Evolutionary conservation across 805 yeast species (phyloP), one percentile per base, ranked within the genome.

Genomic region (Grigorovia humatica): DNA sequence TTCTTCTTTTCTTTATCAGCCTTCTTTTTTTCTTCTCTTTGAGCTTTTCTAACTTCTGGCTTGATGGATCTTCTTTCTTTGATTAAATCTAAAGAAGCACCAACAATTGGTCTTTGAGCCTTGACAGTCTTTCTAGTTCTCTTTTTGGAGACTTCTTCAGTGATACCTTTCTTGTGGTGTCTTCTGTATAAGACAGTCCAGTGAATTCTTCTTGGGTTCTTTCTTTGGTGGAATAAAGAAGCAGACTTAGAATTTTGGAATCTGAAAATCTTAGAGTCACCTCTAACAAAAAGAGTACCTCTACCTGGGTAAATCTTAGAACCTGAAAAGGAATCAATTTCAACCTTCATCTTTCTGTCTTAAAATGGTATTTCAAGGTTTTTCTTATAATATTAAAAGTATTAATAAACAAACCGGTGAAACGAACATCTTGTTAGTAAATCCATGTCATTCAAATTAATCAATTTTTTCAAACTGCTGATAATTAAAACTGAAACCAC

Each of bases 301-400:
- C 97, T 88, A 80, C 99, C 99, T 82, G 99, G 99, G 95, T 91
- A 93, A 83, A 93, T 91, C 81, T 91, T 93, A 72, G 91, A 78
- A 77, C 99, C 99, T 70, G 99, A 91, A 82, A 93, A 93, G 74
- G 98, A 87, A 79, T 93, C 98, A 81, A 91, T 80, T 86, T 93
- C 99, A 79, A 93, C 88, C 96, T 93, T 93, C 99, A 93, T 93
- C 44, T 44, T 30, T 42, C 52, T 50, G 27, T 46, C 8, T 7
- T 30, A 43, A 48, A 48, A 11, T 8, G n/a, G 18, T 15, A 44
- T 29, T 44, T 32, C 38, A 9, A 32, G 15, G 3, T 23, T 23
- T 23, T 23, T 11, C 4, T 32, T 8, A 32, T 32, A 32, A 32
- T 32, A 13, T 19, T 19, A 18, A 12, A 23, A 23, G 27, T 43